phyloP scores from a whole-genome alignment of 306 rosid genomes.

The Acacia melanoxylon region DNA sequence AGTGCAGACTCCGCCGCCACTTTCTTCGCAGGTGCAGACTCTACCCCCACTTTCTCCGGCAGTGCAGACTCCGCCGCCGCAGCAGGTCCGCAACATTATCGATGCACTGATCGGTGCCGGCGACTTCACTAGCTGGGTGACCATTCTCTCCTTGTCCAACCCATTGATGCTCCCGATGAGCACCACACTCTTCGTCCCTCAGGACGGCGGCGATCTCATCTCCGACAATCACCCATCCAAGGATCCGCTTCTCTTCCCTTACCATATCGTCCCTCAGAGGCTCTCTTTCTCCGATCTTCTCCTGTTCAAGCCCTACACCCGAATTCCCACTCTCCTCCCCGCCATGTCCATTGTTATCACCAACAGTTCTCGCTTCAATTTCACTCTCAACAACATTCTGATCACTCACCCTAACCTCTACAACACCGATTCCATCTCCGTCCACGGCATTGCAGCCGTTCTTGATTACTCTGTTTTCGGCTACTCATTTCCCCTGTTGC shows the following conservation, averaged over 20 bases:
- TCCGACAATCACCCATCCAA: not conserved
- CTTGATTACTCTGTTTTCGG: slow-evolving; percentile 57
- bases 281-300: slow-evolving; percentile 68
- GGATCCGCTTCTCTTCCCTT: slow-evolving; percentile 57
- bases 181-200: slow-evolving; percentile 70
- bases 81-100: slow-evolving; percentile 58
- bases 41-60: not conserved
- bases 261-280: slow-evolving; percentile 75
- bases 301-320: slow-evolving; percentile 44
- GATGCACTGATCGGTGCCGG: slow-evolving; percentile 69
- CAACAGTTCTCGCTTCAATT: slow-evolving; percentile 45
- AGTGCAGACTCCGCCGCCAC: not conserved
- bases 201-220: slow-evolving; percentile 11
- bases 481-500: slow-evolving; percentile 10
- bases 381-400: slow-evolving; percentile 47
- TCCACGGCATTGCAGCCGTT: slow-evolving; percentile 49
- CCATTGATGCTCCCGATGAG: slow-evolving; percentile 37
- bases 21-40: not conserved
- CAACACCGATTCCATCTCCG: slow-evolving; percentile 40
- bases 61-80: slow-evolving; percentile 2
- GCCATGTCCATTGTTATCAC: slow-evolving; percentile 52
- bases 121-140: slow-evolving; percentile 54
- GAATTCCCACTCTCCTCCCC: slow-evolving; percentile 77
- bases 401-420: slow-evolving; percentile 60
- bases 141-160: slow-evolving; percentile 38